Evolutionary conservation across 2,329 filamentous ascomycete genomes (phyloP), one percentile per base, ranked within the genome.

Genomic region (Fusarium miscanthi): DNA sequence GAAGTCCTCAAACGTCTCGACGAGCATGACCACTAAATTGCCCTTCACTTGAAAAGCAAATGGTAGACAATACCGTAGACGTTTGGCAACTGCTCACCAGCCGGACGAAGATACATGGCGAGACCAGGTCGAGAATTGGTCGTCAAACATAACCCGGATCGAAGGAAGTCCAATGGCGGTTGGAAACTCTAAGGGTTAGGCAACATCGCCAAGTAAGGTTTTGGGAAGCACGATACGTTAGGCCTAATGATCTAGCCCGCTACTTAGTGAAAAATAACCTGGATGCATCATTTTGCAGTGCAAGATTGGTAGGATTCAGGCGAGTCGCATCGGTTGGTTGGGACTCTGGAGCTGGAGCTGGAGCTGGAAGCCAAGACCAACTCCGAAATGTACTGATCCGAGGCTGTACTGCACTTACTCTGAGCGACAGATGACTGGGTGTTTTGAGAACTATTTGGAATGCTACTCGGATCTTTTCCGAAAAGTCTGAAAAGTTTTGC

Each of bases 21-120:
- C 19, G n/a, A 17, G 16, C 16, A 23, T 23, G 13, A 23, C 27
- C 11, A 17, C 21, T 12, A 7, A 11, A 31, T 17, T 11, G 21
- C 13, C 23, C 23, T 13, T 13, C 4, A 2, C 9, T 23, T 23
- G 46, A 11, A 14, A n/a, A 13, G 11, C 14, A 49, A 12, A 9
- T 8, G 14, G 17, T 33, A 10, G 21, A 13, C 7, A 23, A 3
- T 49, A 10, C 6, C 8, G 16, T 23, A 6, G 14, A 23, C 11
- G 2, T 23, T 21, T 23, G 17, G 4, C 10, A 8, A 19, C 0
- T 13, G 1, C 5, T 19, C 8, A 3, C 11, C 2, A 12, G 21
- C 8, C 23, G 27, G 16, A 0, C 2, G 19, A 0, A 17, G n/a
- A 10, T 23, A 16, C 8, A 13, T 23, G 2, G 5, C 7, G 21